A percentile compares a stretch with the other conserved stretches of the same genome.
phyloP scores from a whole-genome alignment of 169 alveolate genomes.

The Babesia caballi region DNA sequence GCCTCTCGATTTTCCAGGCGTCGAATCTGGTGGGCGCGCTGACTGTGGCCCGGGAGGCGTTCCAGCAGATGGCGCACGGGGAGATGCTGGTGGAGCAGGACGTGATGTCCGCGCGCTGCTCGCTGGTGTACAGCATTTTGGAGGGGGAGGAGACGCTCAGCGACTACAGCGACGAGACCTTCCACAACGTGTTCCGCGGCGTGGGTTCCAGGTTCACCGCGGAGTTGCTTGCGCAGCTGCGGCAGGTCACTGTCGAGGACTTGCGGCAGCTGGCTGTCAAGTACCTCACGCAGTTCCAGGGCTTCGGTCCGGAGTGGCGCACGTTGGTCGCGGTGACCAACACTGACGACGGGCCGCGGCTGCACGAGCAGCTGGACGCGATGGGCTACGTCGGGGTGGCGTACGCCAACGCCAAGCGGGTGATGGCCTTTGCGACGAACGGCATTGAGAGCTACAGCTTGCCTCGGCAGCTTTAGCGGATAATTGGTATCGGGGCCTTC shows the following conservation, averaged over 20 bases:
- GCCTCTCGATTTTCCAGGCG: conserved; percentile 57
- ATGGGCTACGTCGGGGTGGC: conserved; percentile 16
- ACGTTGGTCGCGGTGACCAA: conserved; percentile 28
- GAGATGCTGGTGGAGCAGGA: conserved; percentile 56
- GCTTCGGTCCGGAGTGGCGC: conserved; percentile 6
- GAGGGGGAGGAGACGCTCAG: conserved; percentile 63
- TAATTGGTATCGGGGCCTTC: too few species aligned
- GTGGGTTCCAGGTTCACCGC: conserved; percentile 23
- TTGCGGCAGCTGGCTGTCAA: conserved; percentile 17
- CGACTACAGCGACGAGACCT: conserved; percentile 66
- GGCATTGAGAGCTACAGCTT: not conserved
- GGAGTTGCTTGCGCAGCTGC: conserved; percentile 15
- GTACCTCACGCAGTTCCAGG: conserved; percentile 20
- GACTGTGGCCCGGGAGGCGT: conserved; percentile 55
- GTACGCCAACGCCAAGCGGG: not conserved
- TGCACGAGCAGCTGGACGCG: conserved; percentile 11
- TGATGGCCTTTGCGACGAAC: conserved; percentile 1
- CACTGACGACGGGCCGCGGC: conserved; percentile 11
- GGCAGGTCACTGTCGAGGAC: conserved; percentile 7
- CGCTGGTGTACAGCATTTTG: conserved; percentile 64
- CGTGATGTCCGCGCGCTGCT: conserved; percentile 58
- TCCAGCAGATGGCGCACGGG: conserved; percentile 29
- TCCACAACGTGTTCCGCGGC: conserved; percentile 57
- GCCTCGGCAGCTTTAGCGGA: too few species aligned
- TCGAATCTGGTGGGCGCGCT: conserved; percentile 51